Percentiles rank a stretch among this genome's conserved stretches.
Evolutionary conservation across 1,284 basidiomycete species (phyloP).

Genomic region (Leccinum variabile): DNA sequence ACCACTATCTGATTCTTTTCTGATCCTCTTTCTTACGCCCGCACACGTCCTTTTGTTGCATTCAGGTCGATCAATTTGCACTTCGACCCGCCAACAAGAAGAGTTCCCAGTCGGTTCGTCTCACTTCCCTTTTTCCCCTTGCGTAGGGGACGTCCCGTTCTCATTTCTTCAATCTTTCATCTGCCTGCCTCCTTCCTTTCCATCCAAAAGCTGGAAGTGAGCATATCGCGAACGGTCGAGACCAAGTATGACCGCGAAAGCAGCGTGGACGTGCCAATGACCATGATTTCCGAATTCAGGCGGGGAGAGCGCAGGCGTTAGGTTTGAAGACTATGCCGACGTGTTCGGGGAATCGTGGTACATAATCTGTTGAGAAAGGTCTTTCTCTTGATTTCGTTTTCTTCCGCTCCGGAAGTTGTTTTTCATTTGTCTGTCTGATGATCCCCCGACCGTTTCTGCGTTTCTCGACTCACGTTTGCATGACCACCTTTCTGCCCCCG

Average conservation of each 20-base stretch:
- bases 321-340: background rate
- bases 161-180: background rate
- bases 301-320: background rate
- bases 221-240: conserved; percentile 16
- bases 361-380: background rate
- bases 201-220: conserved; percentile 19
- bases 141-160: background rate
- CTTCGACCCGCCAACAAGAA: background rate
- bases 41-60: too few relatives aligned
- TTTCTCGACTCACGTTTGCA: background rate
- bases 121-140: background rate
- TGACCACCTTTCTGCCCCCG: background rate
- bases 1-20: background rate
- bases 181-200: background rate
- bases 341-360: background rate
- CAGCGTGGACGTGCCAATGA: background rate
- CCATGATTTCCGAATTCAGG: background rate
- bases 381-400: background rate
- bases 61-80: background rate
- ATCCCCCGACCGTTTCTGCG: background rate
- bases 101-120: conserved; percentile 15
- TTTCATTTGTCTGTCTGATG: background rate
- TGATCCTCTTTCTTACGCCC: background rate
- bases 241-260: conserved; percentile 15
- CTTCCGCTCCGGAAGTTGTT: background rate